A percentile compares a stretch with the other conserved stretches of the same genome.
Conservation (phyloP, 345 rosid species). For the Linum lewisii region DNA sequence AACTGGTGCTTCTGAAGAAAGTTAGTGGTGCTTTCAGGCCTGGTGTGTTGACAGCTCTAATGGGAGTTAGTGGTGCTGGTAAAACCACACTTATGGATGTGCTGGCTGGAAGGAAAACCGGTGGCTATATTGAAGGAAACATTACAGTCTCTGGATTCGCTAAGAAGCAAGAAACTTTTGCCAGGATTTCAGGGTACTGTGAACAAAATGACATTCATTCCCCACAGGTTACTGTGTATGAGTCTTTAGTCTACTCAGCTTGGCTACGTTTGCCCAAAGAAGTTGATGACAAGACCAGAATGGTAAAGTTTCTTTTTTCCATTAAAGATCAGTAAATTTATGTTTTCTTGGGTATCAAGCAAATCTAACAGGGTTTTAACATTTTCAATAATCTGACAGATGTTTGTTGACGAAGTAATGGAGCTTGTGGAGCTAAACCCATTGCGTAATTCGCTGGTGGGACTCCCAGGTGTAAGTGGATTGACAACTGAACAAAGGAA, state of each 20-base stretch:
- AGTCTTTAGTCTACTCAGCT: conserved; percentile 2
- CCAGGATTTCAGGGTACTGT: conserved; percentile 1
- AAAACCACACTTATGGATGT: conserved; percentile 5
- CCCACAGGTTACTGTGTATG: conserved; percentile 1
- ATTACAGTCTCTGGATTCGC: not conserved
- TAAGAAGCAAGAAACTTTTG: conserved; percentile 3
- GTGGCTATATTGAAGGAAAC: conserved; percentile 4
- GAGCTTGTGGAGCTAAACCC: conserved; percentile 1
- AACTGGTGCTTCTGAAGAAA: not conserved
- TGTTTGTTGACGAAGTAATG: conserved; percentile 6
- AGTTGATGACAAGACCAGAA: not conserved
- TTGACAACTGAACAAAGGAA: conserved; percentile 1
- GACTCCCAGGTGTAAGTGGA: not conserved
- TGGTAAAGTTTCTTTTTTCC: not conserved
- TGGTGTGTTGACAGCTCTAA: conserved; percentile 2
- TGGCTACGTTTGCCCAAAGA: conserved; percentile 1
- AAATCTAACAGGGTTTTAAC: not conserved
- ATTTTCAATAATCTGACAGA: not conserved
- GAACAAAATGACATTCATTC: conserved; percentile 5
- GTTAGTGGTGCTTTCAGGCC: conserved; percentile 7
- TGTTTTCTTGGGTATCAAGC: not conserved
- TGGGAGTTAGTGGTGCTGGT: conserved; percentile 8
- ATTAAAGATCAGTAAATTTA: not conserved
- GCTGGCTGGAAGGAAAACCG: conserved; percentile 5
- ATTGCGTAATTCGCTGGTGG: not conserved